Base-by-base conservation (phyloP, 2,329 filamentous ascomycete species). In the Pseudogymnoascus sp. region DNA sequence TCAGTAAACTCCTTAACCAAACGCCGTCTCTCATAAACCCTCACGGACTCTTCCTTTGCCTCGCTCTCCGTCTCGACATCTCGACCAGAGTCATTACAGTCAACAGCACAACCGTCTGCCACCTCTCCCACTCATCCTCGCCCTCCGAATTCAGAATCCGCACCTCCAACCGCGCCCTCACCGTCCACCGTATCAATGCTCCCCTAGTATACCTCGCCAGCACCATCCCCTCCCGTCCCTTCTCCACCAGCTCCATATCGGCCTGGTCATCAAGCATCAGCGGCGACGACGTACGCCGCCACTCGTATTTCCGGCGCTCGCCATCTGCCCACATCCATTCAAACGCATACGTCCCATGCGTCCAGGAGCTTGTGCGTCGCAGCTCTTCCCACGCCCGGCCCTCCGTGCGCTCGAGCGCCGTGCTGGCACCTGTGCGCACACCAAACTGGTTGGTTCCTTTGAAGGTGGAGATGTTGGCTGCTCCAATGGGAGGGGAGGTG, bases 191-290 rank as follows among this genome's bases (percentile, higher is more conserved):
- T 18, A 55, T 33, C 25, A 55, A 33, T 6, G n/a, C 9, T 16
- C 49, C 49, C 25, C 28, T 31, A 2, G 49, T 33, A 5, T 55
- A 55, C 4, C 28, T 55, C 25, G 49, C 49, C 9, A 55, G 28
- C 25, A 55, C 49, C 49, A 55, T 55, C 5, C 49, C 49, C 16
- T 55, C 49, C 28, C 49, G 49, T 4, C 49, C 45, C 61, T 18
- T 66, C 63, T 63, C 67, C 35, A 62, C 25, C n/a, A 65, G 28
- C 60, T 66, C 65, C 62, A 66, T 18, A 59, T 66, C 63, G 6
- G 61, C 60, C 60, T 66, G 65, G 59, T 66, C 65, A 12, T 35
- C 60, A 21, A 62, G 58, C 3, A 52, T 18, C 6, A 37, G 23
- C n/a, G 52, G 12, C 21, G 40, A 60, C 9, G 65, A 55, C 9